Conservation (phyloP, 805 yeast genomes). For the Saccharomycopsis microspora region DNA sequence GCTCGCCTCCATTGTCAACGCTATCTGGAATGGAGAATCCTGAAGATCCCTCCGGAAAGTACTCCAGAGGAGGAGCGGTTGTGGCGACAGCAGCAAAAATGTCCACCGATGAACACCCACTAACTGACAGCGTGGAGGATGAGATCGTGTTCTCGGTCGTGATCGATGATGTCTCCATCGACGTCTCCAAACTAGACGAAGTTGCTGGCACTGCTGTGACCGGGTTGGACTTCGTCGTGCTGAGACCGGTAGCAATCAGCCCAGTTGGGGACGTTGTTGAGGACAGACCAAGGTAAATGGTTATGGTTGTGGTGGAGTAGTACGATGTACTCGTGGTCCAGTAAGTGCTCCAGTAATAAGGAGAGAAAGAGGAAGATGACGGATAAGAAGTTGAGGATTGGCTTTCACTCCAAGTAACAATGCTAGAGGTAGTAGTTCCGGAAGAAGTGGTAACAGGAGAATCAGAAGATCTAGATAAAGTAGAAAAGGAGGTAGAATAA, state of each 20-base stretch:
- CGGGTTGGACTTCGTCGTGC: slow-evolving; percentile 1
- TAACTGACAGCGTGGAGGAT: no score
- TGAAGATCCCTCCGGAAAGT: slow-evolving; percentile 35
- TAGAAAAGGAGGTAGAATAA: slow-evolving; percentile 2
- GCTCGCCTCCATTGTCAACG: slow-evolving; percentile 26
- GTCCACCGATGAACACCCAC: slow-evolving; percentile 24
- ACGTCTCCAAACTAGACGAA: slow-evolving; percentile 16
- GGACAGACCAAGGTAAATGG: neutral
- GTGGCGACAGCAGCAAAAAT: slow-evolving; percentile 40
- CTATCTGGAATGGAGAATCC: slow-evolving; percentile 36
- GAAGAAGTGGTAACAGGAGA: no score
- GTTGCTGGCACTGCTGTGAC: slow-evolving; percentile 8
- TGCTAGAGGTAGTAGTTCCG: no score
- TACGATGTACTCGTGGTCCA: no score
- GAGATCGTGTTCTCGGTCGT: no score
- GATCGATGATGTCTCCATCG: slow-evolving; percentile 17
- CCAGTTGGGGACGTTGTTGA: slow-evolving; percentile 14
- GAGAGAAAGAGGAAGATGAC: no score
- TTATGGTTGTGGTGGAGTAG: no score
- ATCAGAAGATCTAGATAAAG: neutral
- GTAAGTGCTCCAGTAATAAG: no score
- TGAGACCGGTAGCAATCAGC: no score
- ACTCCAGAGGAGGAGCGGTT: slow-evolving; percentile 28
- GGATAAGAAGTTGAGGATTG: no score
- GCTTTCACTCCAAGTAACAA: no score